phyloP scores from a whole-genome alignment of 2,329 filamentous ascomycete species.

The Grosmannia serpens region DNA sequence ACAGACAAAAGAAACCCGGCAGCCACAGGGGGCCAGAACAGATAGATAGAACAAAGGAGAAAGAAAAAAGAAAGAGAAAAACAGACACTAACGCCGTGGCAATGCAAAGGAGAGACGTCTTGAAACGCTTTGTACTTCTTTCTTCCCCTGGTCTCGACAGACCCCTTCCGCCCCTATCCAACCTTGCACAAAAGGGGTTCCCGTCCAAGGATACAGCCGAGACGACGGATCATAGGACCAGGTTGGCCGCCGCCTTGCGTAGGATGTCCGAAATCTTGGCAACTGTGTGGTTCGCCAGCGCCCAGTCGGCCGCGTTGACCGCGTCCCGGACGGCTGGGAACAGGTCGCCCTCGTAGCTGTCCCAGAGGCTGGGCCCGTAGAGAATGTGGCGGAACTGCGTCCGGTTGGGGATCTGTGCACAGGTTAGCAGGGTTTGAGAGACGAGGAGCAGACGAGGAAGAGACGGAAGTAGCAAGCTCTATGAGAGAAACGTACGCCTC shows the following conservation, averaged over 20 bases:
- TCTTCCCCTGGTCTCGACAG: background rate
- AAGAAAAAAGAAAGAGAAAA: background rate
- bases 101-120: conserved; percentile 7
- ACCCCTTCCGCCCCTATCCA: background rate
- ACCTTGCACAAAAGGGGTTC: too few species aligned
- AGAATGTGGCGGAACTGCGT: conserved; percentile 91
- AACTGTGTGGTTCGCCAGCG: conserved; percentile 53
- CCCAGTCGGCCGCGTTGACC: conserved; percentile 61
- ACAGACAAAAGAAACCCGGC: background rate
- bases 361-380: conserved; percentile 74
- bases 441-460: background rate
- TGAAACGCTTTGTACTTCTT: background rate
- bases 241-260: conserved; percentile 38
- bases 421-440: background rate
- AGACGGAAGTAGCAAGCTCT: background rate
- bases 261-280: conserved; percentile 62
- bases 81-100: conserved; percentile 3
- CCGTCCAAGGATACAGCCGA: too few species aligned
- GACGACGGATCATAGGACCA: conserved; percentile 10
- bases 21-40: background rate
- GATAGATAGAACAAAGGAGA: background rate
- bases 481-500: conserved; percentile 52
- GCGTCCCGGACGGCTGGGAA: conserved; percentile 83
- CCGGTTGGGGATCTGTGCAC: conserved; percentile 60
- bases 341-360: conserved; percentile 51